Evolutionary conservation across 805 yeast species (phyloP).

Genomic region (Ogataea pini): DNA sequence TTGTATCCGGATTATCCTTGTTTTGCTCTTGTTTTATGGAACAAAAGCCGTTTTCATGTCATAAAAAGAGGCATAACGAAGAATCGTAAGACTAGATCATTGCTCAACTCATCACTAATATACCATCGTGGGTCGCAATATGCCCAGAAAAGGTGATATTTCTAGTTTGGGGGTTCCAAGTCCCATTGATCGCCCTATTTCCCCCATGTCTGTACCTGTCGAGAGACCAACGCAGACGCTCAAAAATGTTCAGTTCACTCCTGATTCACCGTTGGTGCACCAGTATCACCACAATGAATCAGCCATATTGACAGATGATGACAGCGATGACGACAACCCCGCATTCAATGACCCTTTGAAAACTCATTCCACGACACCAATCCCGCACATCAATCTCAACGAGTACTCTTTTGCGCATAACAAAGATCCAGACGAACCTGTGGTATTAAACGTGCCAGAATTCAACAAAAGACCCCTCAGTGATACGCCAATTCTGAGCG

Average conservation of each 20-base stretch:
- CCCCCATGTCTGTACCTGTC: slow-evolving; percentile 20
- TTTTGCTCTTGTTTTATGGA: background rate
- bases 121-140: too few species aligned
- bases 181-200: slow-evolving; percentile 15
- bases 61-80: background rate
- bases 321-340: slow-evolving; percentile 2
- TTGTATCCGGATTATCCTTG: background rate
- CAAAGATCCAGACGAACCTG: background rate
- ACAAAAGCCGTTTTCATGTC: background rate
- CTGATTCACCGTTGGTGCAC: slow-evolving; percentile 19
- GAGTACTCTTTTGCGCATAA: slow-evolving; percentile 11
- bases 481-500: slow-evolving; percentile 70
- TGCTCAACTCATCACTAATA: background rate
- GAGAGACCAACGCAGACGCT: background rate
- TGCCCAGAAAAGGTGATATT: background rate
- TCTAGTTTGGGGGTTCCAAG: background rate
- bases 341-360: slow-evolving; percentile 1
- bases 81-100: background rate
- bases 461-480: slow-evolving; percentile 73
- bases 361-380: background rate
- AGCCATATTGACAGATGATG: slow-evolving; percentile 29
- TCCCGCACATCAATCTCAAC: slow-evolving; percentile 7
- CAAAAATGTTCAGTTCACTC: slow-evolving; percentile 26
- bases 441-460: slow-evolving; percentile 42
- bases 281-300: slow-evolving; percentile 13